These are phyloP conservation scores for Chiua sp. DNA, from an alignment of 1,284 basidiomycete species.

Conservation along the genomic window DNA sequence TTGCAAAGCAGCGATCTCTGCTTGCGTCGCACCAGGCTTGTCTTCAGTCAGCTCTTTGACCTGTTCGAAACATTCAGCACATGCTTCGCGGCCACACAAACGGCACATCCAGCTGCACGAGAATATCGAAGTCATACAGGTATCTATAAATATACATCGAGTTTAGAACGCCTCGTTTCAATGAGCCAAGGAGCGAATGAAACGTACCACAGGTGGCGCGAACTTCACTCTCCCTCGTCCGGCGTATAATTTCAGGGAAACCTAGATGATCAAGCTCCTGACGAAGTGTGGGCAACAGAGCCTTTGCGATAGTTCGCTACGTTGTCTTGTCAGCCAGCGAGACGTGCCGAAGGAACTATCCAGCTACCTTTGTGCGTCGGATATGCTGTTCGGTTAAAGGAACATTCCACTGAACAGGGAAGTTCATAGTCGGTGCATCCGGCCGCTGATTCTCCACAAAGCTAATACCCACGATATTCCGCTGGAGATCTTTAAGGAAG, in stretches of 20 bases:
- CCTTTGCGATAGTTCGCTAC: conserved; percentile 69
- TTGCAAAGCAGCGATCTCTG: conserved; percentile 54
- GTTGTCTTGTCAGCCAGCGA: conserved; percentile 12
- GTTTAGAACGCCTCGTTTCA: conserved; percentile 10
- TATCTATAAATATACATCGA: conserved; percentile 57
- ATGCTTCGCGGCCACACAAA: conserved; percentile 90
- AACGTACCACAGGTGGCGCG: conserved; percentile 83
- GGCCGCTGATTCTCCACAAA: conserved; percentile 67
- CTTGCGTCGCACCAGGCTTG: conserved; percentile 49
- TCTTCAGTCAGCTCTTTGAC: conserved; percentile 69
- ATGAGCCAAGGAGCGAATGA: conserved; percentile 6
- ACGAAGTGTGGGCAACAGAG: conserved; percentile 71
- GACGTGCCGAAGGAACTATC: conserved; percentile 9
- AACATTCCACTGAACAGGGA: conserved; percentile 71
- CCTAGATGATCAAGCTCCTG: conserved; percentile 73
- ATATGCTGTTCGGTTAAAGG: conserved; percentile 54
- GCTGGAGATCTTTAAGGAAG: conserved; percentile 64
- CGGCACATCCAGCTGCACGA: conserved; percentile 89
- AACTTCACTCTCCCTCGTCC: conserved; percentile 78
- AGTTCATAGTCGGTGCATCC: conserved; percentile 64
- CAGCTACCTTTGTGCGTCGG: conserved; percentile 61
- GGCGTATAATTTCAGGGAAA: conserved; percentile 65
- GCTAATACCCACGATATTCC: conserved; percentile 65
- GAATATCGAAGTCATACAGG: conserved; percentile 92
- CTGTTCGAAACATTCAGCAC: conserved; percentile 80